These are phyloP conservation scores for Pezicula carpinea DNA, from an alignment of 2,329 filamentous ascomycete species.

Conservation along the genomic window DNA sequence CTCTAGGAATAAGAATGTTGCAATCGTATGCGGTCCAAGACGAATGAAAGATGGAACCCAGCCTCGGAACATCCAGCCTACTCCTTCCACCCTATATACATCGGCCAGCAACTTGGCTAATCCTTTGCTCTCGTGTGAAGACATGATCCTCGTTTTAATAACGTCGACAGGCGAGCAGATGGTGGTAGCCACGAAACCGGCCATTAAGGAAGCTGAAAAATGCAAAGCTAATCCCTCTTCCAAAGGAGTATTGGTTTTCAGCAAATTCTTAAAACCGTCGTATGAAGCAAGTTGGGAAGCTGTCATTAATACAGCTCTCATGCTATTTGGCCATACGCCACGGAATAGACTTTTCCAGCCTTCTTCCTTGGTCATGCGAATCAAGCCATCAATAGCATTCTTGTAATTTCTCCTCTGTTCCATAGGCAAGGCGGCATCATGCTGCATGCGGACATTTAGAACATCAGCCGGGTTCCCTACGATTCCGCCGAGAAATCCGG, in stretches of 20 bases:
- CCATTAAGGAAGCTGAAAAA: slow-evolving; percentile 71
- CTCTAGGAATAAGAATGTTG: slow-evolving; percentile 82
- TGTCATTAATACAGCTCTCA: slow-evolving; percentile 83
- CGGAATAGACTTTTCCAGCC: slow-evolving; percentile 73
- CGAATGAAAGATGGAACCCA: slow-evolving; percentile 76
- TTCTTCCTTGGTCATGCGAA: slow-evolving; percentile 83
- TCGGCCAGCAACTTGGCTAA: slow-evolving; percentile 58
- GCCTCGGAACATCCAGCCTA: slow-evolving; percentile 83
- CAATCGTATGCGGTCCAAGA: slow-evolving; percentile 74
- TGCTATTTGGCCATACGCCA: slow-evolving; percentile 78
- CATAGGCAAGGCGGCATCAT: slow-evolving; percentile 72
- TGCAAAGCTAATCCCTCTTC: slow-evolving; percentile 69
- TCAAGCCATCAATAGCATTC: slow-evolving; percentile 79
- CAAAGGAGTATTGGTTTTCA: slow-evolving; percentile 63
- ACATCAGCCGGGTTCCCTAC: slow-evolving; percentile 95
- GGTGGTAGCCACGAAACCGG: slow-evolving; percentile 79
- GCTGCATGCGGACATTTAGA: slow-evolving; percentile 97
- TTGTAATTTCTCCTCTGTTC: slow-evolving; percentile 80
- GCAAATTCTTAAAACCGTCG: slow-evolving; percentile 70
- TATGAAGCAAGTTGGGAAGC: slow-evolving; percentile 80
- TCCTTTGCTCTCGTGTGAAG: slow-evolving; percentile 49
- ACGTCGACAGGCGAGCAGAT: slow-evolving; percentile 84
- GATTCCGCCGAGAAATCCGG: slow-evolving; percentile 84
- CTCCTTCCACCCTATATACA: slow-evolving; percentile 66
- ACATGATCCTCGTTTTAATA: slow-evolving; percentile 87